Evolutionary conservation across 441 rosid species (phyloP).

Genomic region (Eruca vesicaria): DNA sequence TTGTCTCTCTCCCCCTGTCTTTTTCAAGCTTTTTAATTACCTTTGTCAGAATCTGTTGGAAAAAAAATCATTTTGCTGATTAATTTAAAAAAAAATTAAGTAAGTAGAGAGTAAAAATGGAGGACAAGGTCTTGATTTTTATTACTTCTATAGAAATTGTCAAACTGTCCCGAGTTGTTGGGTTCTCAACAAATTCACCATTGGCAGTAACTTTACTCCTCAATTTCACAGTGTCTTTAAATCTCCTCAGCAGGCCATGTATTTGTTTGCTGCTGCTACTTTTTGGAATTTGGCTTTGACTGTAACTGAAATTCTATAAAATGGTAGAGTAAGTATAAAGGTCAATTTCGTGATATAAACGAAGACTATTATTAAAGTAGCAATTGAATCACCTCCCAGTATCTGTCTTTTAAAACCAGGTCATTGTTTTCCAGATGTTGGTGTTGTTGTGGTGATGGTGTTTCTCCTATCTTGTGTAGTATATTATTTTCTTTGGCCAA

Average conservation of each 20-base stretch:
- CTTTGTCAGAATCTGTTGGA: neutral
- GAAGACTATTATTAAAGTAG: neutral
- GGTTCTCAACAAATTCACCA: neutral
- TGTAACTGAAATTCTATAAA: neutral
- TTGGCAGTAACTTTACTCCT: neutral
- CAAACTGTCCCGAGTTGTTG: neutral
- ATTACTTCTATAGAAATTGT: constrained; percentile 1
- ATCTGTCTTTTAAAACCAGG: neutral
- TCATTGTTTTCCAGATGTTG: neutral
- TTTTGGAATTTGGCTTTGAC: constrained; percentile 1
- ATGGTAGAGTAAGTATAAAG: neutral
- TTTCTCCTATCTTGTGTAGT: neutral
- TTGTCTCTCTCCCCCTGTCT: neutral
- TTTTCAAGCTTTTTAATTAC: neutral
- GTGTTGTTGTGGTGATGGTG: neutral
- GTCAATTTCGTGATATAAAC: neutral
- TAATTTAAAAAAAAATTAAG: neutral
- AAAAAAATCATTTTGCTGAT: neutral
- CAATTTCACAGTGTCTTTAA: constrained; percentile 4
- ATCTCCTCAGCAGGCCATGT: constrained; percentile 3
- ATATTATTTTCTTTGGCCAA: neutral
- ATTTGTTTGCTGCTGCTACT: neutral
- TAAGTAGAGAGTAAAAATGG: neutral
- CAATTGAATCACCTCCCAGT: neutral
- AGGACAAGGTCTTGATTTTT: neutral